Base-by-base conservation (phyloP, 1,284 basidiomycete species). In the Polyporus tsugae region DNA sequence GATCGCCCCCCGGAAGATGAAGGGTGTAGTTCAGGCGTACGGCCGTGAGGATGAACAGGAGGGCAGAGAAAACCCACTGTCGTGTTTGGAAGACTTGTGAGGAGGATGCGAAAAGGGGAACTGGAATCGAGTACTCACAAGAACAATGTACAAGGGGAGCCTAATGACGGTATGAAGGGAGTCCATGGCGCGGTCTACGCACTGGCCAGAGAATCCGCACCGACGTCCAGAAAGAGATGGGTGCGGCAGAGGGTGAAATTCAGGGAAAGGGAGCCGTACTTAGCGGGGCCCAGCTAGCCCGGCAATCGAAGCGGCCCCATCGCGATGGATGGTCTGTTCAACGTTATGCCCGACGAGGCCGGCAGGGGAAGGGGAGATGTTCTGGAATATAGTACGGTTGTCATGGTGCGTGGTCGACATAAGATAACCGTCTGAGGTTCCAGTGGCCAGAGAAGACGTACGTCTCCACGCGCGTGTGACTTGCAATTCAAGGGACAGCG, bases 21-120 rank as follows among this genome's bases (percentile, higher is more conserved):
- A 83, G 84, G n/a, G 91, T 93, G 76, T 92, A 92, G 69, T 86
- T 82, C 68, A 93, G 73, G 64, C 91, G 83, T 42, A 86, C 86
- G 63, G 84, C 87, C 46, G 85, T 81, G 19, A 92, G 77, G 60
- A 84, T 85, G 72, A 93, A 81, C 11, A 90, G 78, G 38, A 91
- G 77, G 63, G 82, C 78, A 29, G 89, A 86, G 72, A 90, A 89
- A 25, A 89, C 42, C 69, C 80, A 83, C 89, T 90, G 64, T 39
- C 29, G 22, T 59, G 36, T 62, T 36, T 10, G 29, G 39, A 25
- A 10, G n/a, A 11, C 6, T 11, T 9, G 49, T 61, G 17, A 58
- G 29, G 13, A 17, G 6, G 6, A 1, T 4, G 59, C 33, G 9
- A 25, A 11, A 4, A 15, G 46, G 36, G 6, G 29, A 1, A n/a